Percentiles rank a stretch among this genome's conserved stretches.
Conservation (phyloP, 1,284 basidiomycete species). For the Gastroboletus turbinatus region DNA sequence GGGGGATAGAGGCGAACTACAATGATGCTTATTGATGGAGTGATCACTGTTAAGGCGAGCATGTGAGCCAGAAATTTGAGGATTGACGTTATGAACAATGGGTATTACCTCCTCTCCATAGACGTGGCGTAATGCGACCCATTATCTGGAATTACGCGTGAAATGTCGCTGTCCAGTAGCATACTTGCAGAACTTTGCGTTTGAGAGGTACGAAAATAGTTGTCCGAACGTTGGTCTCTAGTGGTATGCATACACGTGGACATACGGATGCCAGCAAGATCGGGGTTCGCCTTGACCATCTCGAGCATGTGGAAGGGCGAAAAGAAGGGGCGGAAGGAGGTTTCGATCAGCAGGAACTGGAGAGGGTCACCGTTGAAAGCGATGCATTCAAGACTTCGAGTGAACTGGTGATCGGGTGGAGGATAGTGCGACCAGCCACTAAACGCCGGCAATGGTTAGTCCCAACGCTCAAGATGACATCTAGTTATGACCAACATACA, state of each 20-base stretch:
- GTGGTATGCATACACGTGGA: conserved; percentile 15
- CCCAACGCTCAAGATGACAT: not conserved
- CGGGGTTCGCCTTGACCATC: conserved; percentile 53
- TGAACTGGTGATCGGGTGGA: conserved; percentile 67
- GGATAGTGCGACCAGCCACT: conserved; percentile 80
- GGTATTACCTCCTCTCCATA: conserved; percentile 15
- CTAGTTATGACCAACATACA: conserved; percentile 42
- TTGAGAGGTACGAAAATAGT: not conserved
- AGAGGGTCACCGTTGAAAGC: conserved; percentile 77
- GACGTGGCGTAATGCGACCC: not conserved
- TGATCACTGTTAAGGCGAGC: conserved; percentile 3
- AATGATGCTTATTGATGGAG: not conserved
- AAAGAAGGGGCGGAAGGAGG: conserved; percentile 88
- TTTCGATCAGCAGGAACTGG: conserved; percentile 72
- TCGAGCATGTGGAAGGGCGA: conserved; percentile 82
- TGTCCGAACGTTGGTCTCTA: not conserved
- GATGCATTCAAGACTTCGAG: conserved; percentile 75
- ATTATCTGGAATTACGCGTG: conserved; percentile 20
- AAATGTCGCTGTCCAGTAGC: conserved; percentile 19
- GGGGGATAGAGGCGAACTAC: conserved; percentile 18
- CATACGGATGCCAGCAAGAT: conserved; percentile 64
- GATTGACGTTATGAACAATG: not conserved
- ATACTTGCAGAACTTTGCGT: not conserved
- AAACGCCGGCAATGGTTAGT: conserved; percentile 12
- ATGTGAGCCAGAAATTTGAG: not conserved